These are phyloP conservation scores for Thuidium tamariscinum DNA, from an alignment of 225 moss, liverwort and hornwort species.

Conservation along the genomic window DNA sequence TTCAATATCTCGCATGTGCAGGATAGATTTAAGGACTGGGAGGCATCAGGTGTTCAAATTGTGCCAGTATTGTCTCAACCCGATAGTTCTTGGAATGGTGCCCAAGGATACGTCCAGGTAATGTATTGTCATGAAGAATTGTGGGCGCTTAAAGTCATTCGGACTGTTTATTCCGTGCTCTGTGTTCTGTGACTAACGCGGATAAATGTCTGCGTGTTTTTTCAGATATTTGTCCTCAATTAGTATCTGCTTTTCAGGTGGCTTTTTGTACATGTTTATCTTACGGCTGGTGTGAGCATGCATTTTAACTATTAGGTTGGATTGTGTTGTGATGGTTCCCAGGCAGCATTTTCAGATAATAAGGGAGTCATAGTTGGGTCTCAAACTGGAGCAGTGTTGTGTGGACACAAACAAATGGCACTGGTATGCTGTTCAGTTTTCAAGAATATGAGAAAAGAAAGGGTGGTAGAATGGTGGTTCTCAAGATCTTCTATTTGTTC, in stretches of 20 bases:
- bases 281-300: background rate
- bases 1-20: background rate
- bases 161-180: background rate
- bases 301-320: background rate
- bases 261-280: background rate
- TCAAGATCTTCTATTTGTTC: background rate
- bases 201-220: background rate
- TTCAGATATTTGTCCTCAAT: background rate
- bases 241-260: background rate
- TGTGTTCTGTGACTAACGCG: background rate
- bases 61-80: slow-evolving; percentile 94
- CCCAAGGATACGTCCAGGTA: slow-evolving; percentile 77
- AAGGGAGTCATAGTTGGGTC: slow-evolving; percentile 37
- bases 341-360: slow-evolving; percentile 72
- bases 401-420: slow-evolving; percentile 93
- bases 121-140: background rate
- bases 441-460: background rate
- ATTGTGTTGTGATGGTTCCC: background rate
- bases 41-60: slow-evolving; percentile 76
- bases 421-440: slow-evolving; percentile 42
- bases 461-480: background rate
- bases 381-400: slow-evolving; percentile 74
- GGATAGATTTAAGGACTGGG: slow-evolving; percentile 79
- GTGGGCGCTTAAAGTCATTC: background rate
- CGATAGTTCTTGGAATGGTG: slow-evolving; percentile 59